Base-by-base conservation (phyloP, 2,329 filamentous ascomycete genomes). In the Fusarium veterinarium region DNA sequence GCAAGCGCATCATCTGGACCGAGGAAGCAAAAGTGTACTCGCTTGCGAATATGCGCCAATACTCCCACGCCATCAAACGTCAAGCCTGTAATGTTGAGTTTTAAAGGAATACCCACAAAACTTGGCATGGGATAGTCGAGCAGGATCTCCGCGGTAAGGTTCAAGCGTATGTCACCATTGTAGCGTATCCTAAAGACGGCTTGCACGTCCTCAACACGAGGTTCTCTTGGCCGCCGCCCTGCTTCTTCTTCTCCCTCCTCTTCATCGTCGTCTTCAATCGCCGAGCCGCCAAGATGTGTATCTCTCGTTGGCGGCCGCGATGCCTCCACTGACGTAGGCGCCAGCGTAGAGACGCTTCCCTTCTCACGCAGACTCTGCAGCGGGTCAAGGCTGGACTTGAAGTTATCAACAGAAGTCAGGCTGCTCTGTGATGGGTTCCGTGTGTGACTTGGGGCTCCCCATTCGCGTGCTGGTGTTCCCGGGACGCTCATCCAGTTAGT, bases 91-190 rank as follows among this genome's bases (percentile, higher is more conserved):
- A 99, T 97, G 80, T 95, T 97, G 31, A 99, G 87, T 81, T 96
- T 95, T 51, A 99, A 88, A 3, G 96, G 96, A 69, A 99, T 95
- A 17, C 95, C 95, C 5, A 98, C 95, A 78, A 99, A 99, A 84
- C 94, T 97, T 44, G 95, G 95, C 94, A 98, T 98, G 2, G 96
- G 96, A 80, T 99, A 99, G 82, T 99, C 96, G 38, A 99, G 91
- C 37, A 98, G 86, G 45, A 99, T 97, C 82, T 98, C 95, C 1
- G 96, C 95, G 30, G 96, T 98, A 55, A 99, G 86, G 69, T 95
- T 94, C 64, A 99, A 88, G 74, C 91, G 91, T 65, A 99, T 88
- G 78, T 98, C 93, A 37, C 96, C 96, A 5, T 92, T 90, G 82
- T 99, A 99, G 62, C 91, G 91, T 67, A 97, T 95, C 73, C 95